Percentiles rank a stretch among this genome's conserved stretches.
phyloP scores from a whole-genome alignment of 805 yeast genomes.

The Yarrowia deformans region DNA sequence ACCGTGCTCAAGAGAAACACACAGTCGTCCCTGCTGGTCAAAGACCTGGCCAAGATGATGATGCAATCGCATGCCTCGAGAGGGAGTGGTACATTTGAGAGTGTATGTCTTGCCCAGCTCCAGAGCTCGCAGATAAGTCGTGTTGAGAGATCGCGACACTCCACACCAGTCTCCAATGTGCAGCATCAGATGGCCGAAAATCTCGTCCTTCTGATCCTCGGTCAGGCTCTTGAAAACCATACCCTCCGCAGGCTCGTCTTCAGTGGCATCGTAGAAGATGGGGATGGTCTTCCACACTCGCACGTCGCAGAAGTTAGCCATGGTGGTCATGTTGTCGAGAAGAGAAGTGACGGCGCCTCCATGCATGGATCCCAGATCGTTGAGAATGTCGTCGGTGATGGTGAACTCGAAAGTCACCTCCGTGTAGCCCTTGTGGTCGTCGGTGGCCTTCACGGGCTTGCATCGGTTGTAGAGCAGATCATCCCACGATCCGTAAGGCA shows the following conservation, averaged over 20 bases:
- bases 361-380: slow-evolving; percentile 39
- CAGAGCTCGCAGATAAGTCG: slow-evolving; percentile 34
- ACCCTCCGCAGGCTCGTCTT: slow-evolving; percentile 33
- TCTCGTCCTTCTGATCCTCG: slow-evolving; percentile 35
- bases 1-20: slow-evolving; percentile 36
- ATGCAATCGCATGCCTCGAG: slow-evolving; percentile 38
- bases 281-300: slow-evolving; percentile 39
- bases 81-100: slow-evolving; percentile 26
- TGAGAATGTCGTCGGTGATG: slow-evolving; percentile 35
- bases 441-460: slow-evolving; percentile 18
- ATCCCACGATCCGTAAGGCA: slow-evolving; percentile 37
- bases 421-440: slow-evolving; percentile 34
- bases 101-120: slow-evolving; percentile 24
- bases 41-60: slow-evolving; percentile 32
- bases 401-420: slow-evolving; percentile 37
- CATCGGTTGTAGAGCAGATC: slow-evolving; percentile 31
- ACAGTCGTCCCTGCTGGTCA: slow-evolving; percentile 32
- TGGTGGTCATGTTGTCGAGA: slow-evolving; percentile 38
- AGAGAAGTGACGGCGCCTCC: slow-evolving; percentile 35
- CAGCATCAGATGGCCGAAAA: slow-evolving; percentile 30
- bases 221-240: slow-evolving; percentile 24
- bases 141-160: slow-evolving; percentile 36
- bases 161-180: slow-evolving; percentile 39
- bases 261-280: slow-evolving; percentile 35
- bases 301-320: slow-evolving; percentile 33